Percentiles rank a stretch among this genome's conserved stretches.
Evolutionary conservation across 768 basidiomycete genomes (phyloP).

Genomic region (Termitomyces sp.): DNA sequence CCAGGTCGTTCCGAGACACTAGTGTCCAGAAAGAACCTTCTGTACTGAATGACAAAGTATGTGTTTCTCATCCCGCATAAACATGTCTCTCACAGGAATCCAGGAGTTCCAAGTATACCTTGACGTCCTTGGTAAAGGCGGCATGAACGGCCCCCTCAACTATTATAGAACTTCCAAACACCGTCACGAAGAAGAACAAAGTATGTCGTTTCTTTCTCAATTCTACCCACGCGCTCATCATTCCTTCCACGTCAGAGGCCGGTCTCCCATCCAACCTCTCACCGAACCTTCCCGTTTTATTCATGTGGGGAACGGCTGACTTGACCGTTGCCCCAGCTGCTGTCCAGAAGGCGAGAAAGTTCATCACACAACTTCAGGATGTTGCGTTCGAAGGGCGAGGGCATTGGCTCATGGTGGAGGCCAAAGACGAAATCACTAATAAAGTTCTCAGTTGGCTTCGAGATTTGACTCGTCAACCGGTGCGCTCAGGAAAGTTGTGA

Average conservation of each 20-base stretch:
- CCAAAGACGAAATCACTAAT: conserved; percentile 46
- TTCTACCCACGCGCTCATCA: neutral
- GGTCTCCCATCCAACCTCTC: conserved; percentile 36
- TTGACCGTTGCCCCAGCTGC: conserved; percentile 33
- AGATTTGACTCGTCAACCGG: conserved; percentile 20
- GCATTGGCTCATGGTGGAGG: conserved; percentile 69
- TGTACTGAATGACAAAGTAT: conserved; percentile 22
- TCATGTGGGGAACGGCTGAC: conserved; percentile 56
- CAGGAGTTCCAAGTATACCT: conserved; percentile 56
- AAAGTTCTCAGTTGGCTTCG: conserved; percentile 43
- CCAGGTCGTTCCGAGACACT: conserved; percentile 17
- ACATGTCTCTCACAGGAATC: neutral
- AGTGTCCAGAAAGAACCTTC: conserved; percentile 9
- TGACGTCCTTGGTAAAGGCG: conserved; percentile 35
- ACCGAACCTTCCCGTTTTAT: conserved; percentile 50
- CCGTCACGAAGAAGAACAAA: conserved; percentile 63
- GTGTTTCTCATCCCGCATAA: neutral
- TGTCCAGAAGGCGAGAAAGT: conserved; percentile 39
- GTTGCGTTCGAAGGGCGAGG: conserved; percentile 49
- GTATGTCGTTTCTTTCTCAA: conserved; percentile 18
- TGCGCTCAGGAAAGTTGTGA: conserved; percentile 14
- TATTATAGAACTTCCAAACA: conserved; percentile 62
- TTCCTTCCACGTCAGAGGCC: conserved; percentile 26
- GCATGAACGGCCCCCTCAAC: conserved; percentile 67
- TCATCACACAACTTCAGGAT: conserved; percentile 44